phyloP scores from a whole-genome alignment of 2,329 filamentous ascomycete genomes.

The Ophiostoma sp. region DNA sequence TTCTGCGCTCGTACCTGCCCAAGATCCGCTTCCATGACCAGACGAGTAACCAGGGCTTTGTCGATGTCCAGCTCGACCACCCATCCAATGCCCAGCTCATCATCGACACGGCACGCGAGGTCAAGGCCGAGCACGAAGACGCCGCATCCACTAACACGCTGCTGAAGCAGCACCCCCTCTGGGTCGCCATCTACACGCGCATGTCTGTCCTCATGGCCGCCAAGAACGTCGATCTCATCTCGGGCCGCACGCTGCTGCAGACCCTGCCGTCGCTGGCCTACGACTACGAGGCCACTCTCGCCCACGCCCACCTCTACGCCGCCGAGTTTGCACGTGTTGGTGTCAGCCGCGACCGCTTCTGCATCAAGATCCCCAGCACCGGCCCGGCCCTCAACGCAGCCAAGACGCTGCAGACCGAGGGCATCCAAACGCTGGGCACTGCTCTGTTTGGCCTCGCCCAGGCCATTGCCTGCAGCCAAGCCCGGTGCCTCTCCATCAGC shows the following conservation, averaged over 20 bases:
- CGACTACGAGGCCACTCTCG: constrained; percentile 40
- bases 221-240: constrained; percentile 42
- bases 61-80: constrained; percentile 42
- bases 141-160: background rate
- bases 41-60: constrained; percentile 47
- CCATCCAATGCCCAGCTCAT: constrained; percentile 42
- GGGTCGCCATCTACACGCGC: constrained; percentile 45
- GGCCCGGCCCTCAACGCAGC: constrained; percentile 44
- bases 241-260: constrained; percentile 46
- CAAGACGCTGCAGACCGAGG: constrained; percentile 39
- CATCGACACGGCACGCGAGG: constrained; percentile 38
- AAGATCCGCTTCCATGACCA: constrained; percentile 43
- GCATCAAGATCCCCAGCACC: constrained; percentile 48
- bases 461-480: constrained; percentile 46
- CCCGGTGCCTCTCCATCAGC: constrained; percentile 44
- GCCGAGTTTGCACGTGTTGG: constrained; percentile 42
- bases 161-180: constrained; percentile 27
- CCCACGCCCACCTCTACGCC: constrained; percentile 44
- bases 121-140: constrained; percentile 36
- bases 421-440: constrained; percentile 43
- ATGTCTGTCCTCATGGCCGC: constrained; percentile 44
- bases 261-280: constrained; percentile 44
- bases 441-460: constrained; percentile 44
- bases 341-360: constrained; percentile 42
- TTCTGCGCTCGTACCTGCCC: constrained; percentile 35